These are phyloP conservation scores for Aaosphaeria arxii DNA, from an alignment of 2,329 filamentous ascomycete species.

Conservation along the genomic window DNA sequence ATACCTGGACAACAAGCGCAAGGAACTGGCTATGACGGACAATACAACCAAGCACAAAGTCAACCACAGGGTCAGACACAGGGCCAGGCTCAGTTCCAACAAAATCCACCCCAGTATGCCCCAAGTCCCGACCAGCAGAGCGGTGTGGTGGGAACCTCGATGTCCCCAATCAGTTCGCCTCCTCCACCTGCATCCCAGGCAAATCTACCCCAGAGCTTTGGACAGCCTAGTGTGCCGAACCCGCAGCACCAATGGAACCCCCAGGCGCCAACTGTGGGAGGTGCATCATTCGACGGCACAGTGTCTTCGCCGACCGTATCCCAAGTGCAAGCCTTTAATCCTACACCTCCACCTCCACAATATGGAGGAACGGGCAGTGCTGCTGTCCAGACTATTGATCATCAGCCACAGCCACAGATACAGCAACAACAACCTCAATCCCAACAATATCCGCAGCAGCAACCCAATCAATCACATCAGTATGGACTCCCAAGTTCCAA, in stretches of 20 bases:
- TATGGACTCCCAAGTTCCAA: neutral
- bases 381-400: constrained; percentile 3
- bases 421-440: constrained; percentile 5
- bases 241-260: constrained; percentile 10
- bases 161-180: constrained; percentile 3
- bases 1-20: constrained; percentile 4
- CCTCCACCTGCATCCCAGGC: constrained; percentile 9
- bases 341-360: constrained; percentile 9
- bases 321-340: constrained; percentile 6
- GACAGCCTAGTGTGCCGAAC: constrained; percentile 4
- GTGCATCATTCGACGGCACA: constrained; percentile 1
- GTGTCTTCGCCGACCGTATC: constrained; percentile 6
- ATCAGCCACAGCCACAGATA: constrained; percentile 5
- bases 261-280: constrained; percentile 1
- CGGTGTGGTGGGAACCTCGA: constrained; percentile 18
- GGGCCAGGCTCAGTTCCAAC: neutral
- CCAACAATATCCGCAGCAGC: neutral
- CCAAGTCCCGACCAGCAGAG: constrained; percentile 19
- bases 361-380: constrained; percentile 2
- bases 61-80: constrained; percentile 1
- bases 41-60: constrained; percentile 4
- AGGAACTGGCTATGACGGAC: constrained; percentile 7
- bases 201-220: constrained; percentile 2
- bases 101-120: neutral
- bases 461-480: constrained; percentile 1